A percentile compares a stretch with the other conserved stretches of the same genome.
Conservation (phyloP, 1,284 basidiomycete species). For the Cryptococcus sp. region DNA sequence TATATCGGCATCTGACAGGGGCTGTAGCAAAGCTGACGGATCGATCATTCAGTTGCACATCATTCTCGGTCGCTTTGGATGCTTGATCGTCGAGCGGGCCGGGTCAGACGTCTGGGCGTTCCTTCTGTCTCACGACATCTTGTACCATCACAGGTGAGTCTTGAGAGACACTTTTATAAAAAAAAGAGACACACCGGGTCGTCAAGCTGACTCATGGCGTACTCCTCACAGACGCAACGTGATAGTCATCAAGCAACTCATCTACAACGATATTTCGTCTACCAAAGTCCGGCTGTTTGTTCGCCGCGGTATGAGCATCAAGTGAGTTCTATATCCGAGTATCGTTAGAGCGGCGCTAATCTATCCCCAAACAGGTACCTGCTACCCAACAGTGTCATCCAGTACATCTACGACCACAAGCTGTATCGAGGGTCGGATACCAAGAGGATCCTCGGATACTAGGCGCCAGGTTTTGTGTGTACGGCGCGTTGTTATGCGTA, state of each 20-base stretch:
- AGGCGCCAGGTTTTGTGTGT: too few relatives aligned
- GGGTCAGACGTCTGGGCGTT: slow-evolving; percentile 80
- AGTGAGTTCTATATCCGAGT: slow-evolving; percentile 36
- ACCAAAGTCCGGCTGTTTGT: slow-evolving; percentile 90
- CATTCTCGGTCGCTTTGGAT: slow-evolving; percentile 91
- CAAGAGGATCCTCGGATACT: slow-evolving; percentile 1
- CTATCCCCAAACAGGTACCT: slow-evolving; percentile 60
- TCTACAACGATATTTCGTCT: slow-evolving; percentile 97
- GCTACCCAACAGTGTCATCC: slow-evolving; percentile 83
- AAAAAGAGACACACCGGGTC: background rate
- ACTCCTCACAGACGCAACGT: slow-evolving; percentile 65
- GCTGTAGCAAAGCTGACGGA: background rate
- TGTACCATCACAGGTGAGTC: slow-evolving; percentile 54
- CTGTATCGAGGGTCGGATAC: slow-evolving; percentile 37
- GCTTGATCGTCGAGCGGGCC: slow-evolving; percentile 90
- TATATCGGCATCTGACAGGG: background rate
- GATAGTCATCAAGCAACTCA: slow-evolving; percentile 89
- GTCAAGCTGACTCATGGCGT: background rate
- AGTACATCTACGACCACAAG: slow-evolving; percentile 74
- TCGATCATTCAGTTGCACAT: slow-evolving; percentile 77
- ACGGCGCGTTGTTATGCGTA: too few relatives aligned
- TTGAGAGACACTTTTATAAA: too few relatives aligned
- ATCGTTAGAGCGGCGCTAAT: background rate
- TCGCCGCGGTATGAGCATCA: slow-evolving; percentile 85
- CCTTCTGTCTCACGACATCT: slow-evolving; percentile 56